These are phyloP conservation scores for Calendula officinalis DNA, from an alignment of 129 eudicot genomes.

Conservation along the genomic window DNA sequence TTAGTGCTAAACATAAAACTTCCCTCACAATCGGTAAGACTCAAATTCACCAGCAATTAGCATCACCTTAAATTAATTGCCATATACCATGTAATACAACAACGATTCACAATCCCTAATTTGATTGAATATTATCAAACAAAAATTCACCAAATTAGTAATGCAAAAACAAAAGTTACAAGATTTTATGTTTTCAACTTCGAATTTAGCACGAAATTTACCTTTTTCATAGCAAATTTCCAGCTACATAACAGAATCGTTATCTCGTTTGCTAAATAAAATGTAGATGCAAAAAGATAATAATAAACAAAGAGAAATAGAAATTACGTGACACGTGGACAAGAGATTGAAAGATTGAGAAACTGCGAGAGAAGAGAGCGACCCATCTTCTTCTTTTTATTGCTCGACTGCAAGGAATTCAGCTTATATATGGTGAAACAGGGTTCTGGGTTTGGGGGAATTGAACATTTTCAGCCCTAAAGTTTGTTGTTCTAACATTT, in stretches of 20 bases:
- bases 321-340: constrained; percentile 60
- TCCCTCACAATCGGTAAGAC: too few species aligned
- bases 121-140: neutral
- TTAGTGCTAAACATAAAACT: neutral
- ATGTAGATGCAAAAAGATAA: constrained; percentile 3
- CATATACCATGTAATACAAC: too few species aligned
- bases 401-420: neutral
- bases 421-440: constrained; percentile 24
- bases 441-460: constrained; percentile 20
- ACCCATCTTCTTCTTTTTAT: constrained; percentile 40
- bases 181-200: neutral
- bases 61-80: too few species aligned
- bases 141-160: constrained; percentile 6
- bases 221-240: neutral
- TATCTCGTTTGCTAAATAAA: constrained; percentile 3
- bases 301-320: constrained; percentile 6
- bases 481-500: constrained; percentile 3
- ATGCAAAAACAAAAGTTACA: constrained; percentile 2
- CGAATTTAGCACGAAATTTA: neutral
- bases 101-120: neutral
- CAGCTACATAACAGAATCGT: constrained; percentile 1
- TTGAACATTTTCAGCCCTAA: constrained; percentile 6
- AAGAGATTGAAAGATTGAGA: constrained; percentile 47
- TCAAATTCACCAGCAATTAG: too few species aligned
- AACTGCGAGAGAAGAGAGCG: constrained; percentile 57